Conservation (phyloP, 2,329 filamentous ascomycete genomes). For the Colletotrichum sp. region DNA sequence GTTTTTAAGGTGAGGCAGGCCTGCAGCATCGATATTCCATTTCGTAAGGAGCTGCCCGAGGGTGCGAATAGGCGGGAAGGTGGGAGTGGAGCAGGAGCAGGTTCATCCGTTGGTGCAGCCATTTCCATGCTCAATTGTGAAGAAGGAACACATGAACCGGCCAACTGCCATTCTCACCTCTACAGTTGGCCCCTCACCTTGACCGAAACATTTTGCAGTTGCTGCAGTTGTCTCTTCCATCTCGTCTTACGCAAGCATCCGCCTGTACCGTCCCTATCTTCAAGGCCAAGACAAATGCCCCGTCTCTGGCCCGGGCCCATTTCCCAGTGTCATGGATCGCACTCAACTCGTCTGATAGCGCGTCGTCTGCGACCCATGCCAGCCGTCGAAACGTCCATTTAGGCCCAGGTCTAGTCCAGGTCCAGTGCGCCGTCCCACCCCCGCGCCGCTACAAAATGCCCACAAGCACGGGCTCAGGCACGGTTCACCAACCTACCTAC, state of each 20-base stretch:
- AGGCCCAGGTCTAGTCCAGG: background rate
- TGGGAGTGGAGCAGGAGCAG: background rate
- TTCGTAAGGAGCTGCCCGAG: background rate
- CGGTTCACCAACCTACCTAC: background rate
- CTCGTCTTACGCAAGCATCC: background rate
- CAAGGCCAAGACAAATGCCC: background rate
- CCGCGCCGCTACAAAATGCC: constrained; percentile 5
- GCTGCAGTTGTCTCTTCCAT: background rate
- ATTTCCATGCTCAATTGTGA: background rate
- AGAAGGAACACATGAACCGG: background rate
- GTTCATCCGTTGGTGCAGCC: background rate
- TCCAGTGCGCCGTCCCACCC: constrained; percentile 10
- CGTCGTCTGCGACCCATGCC: background rate
- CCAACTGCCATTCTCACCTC: background rate
- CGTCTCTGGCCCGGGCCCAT: background rate
- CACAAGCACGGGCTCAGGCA: background rate
- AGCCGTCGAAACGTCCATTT: background rate
- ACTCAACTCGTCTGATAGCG: background rate
- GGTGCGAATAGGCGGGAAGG: background rate
- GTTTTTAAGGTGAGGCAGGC: background rate
- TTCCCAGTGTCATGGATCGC: background rate
- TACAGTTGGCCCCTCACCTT: background rate
- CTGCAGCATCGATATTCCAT: background rate
- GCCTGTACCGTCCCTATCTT: background rate
- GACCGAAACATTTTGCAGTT: background rate